Evolutionary conservation across 495 filamentous ascomycete species (phyloP), one percentile per base, ranked within the genome.

Genomic region (Darksidea phi): DNA sequence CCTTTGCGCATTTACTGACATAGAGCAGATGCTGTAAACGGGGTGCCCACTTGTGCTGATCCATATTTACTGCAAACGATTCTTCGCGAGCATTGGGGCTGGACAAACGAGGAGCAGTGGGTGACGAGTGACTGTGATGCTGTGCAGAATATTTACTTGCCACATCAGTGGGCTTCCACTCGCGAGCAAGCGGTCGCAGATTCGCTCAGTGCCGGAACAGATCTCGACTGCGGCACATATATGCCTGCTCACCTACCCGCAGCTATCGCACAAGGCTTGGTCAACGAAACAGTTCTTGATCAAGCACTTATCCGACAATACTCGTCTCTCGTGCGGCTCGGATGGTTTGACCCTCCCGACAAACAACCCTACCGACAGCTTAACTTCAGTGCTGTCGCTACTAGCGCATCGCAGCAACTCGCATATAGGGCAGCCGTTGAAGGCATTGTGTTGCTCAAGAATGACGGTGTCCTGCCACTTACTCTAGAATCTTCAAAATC

Each of bases 361-460:
- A 67, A 69, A 13, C 59, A 65, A 28, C 62, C 71, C 7, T 86
- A 85, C 65, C 77, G 83, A 5, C 66, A 77, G 34, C 68, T 86
- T 7, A 68, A 67, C 17, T 86, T 79, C 75, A 70, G 72, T 8
- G 76, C 83, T 49, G 84, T 88, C 32, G 69, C 77, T 1, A 75
- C 73, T 0, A 77, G 78, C 2, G 70, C 80, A 37, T 76, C 81
- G 0, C 76, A 81, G 71, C 73, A 80, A 15, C 77, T 88, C 17
- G 79, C 85, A 0, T 77, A 82, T 48, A 74, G 79, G 59, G 84
- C 84, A 0, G 84, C 84, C 0, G 78, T 80, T 4, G 78, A 84
- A 61, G 80, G 85, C 0, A 80, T 84, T 23, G 79, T 81, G 7
- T 72, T 88, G 3, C 73, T 86, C 7, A 86, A 87, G 74, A 88